Evolutionary conservation across 108 stramenopile species (phyloP).

Genomic region (Aurantiochytrium sp.): DNA sequence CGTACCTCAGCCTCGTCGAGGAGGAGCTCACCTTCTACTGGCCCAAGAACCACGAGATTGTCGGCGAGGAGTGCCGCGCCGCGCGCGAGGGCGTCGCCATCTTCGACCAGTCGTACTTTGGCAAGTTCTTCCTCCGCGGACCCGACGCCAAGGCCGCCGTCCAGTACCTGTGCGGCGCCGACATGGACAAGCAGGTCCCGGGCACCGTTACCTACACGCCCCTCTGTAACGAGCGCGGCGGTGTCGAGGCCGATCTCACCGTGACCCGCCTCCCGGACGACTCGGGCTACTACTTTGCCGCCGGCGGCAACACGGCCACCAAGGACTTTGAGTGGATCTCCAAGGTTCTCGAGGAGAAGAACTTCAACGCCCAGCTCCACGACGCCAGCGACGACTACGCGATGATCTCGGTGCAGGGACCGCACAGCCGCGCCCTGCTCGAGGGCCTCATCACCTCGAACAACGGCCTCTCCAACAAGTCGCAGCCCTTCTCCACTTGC

Average conservation of each 20-base stretch:
- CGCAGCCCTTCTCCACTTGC: constrained; percentile 33
- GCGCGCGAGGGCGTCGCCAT: constrained; percentile 35
- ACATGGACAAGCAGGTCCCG: constrained; percentile 16
- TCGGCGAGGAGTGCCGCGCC: constrained; percentile 37
- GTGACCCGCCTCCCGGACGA: constrained; percentile 27
- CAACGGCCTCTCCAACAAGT: neutral
- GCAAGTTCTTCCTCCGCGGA: constrained; percentile 41
- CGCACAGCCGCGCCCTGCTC: constrained; percentile 31
- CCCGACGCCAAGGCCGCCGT: constrained; percentile 30
- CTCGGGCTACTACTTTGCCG: constrained; percentile 39
- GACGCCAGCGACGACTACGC: constrained; percentile 39
- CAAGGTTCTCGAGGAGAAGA: neutral
- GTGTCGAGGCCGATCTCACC: constrained; percentile 47
- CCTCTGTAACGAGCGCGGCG: constrained; percentile 33
- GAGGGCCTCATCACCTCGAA: constrained; percentile 28
- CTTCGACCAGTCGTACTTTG: constrained; percentile 46
- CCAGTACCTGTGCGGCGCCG: constrained; percentile 35
- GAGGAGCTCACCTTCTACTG: constrained; percentile 32
- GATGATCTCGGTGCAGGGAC: constrained; percentile 40
- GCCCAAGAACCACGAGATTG: constrained; percentile 36
- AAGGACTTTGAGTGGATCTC: constrained; percentile 42
- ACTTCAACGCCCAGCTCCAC: neutral
- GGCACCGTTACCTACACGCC: constrained; percentile 43
- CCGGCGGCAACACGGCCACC: constrained; percentile 38
- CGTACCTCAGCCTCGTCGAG: neutral